phyloP scores from a whole-genome alignment of 345 rosid species.

The Erucastrum elatum region DNA sequence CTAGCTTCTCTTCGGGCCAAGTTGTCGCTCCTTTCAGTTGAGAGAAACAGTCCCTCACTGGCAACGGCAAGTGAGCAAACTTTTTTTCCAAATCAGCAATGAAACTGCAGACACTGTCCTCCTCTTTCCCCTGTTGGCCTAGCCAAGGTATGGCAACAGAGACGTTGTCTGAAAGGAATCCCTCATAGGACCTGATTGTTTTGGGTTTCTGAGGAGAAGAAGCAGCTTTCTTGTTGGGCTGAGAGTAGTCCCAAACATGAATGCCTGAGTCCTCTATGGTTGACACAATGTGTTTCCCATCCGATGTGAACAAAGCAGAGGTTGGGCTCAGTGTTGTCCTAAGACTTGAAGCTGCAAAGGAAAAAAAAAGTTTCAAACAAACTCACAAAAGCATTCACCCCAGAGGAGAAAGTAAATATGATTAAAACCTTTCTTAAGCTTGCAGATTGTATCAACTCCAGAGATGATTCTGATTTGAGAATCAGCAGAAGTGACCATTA shows the following conservation, averaged over 20 bases:
- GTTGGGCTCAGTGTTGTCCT: constrained; percentile 54
- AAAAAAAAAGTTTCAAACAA: too few species aligned
- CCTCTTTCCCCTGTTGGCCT: constrained; percentile 43
- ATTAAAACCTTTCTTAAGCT: constrained; percentile 53
- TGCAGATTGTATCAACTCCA: constrained; percentile 55
- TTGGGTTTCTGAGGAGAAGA: constrained; percentile 39
- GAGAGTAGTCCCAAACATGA: constrained; percentile 61
- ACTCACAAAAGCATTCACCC: neutral
- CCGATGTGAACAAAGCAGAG: constrained; percentile 65
- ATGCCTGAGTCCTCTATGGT: constrained; percentile 66
- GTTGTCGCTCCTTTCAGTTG: constrained; percentile 57
- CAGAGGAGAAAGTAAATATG: neutral
- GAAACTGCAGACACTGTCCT: constrained; percentile 22
- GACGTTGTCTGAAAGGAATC: constrained; percentile 57
- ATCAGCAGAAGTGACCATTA: constrained; percentile 76
- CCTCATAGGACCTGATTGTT: constrained; percentile 55
- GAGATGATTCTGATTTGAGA: constrained; percentile 56
- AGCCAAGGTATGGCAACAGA: constrained; percentile 75
- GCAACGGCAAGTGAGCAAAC: constrained; percentile 37
- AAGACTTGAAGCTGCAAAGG: constrained; percentile 54
- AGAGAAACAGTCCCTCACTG: constrained; percentile 53
- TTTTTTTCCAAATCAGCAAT: constrained; percentile 44
- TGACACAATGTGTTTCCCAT: constrained; percentile 72
- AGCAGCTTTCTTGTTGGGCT: constrained; percentile 40
- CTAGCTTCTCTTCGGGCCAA: constrained; percentile 86